A percentile compares a stretch with the other conserved stretches of the same genome.
phyloP scores from a whole-genome alignment of 2,329 filamentous ascomycete genomes.

The Aureobasidium lini region DNA sequence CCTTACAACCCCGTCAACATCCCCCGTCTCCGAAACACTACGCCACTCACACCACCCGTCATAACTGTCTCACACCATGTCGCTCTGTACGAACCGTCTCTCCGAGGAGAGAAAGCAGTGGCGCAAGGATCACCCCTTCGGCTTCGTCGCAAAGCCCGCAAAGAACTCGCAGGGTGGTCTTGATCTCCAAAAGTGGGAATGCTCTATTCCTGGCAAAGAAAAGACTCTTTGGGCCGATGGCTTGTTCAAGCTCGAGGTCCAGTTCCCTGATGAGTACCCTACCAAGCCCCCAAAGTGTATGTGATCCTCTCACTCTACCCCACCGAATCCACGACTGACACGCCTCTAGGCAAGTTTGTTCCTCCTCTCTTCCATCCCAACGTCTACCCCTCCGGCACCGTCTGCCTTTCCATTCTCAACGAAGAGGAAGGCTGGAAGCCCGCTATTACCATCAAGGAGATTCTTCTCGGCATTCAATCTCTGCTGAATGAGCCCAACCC shows the following conservation, averaged over 20 bases:
- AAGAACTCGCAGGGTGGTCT: conserved; percentile 73
- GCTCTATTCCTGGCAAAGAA: conserved; percentile 89
- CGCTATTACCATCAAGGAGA: conserved; percentile 97
- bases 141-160: conserved; percentile 86
- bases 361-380: conserved; percentile 97
- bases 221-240: conserved; percentile 99
- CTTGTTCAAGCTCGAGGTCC: conserved; percentile 86
- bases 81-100: conserved; percentile 79
- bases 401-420: conserved; percentile 94
- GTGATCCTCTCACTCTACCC: conserved; percentile 26
- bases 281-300: conserved; percentile 98
- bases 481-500: conserved; percentile 94
- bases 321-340: neutral
- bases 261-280: conserved; percentile 94
- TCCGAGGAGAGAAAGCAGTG: conserved; percentile 94
- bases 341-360: conserved; percentile 73
- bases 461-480: conserved; percentile 90
- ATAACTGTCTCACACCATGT: conserved; percentile 47
- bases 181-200: conserved; percentile 94
- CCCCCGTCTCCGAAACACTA: neutral
- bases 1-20: neutral
- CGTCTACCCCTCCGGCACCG: conserved; percentile 95
- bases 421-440: conserved; percentile 99
- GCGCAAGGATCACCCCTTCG: conserved; percentile 94
- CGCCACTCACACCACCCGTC: neutral